These are phyloP conservation scores for Vitis rotundifolia DNA, from an alignment of 164 flowering plant genomes.

Conservation along the genomic window DNA sequence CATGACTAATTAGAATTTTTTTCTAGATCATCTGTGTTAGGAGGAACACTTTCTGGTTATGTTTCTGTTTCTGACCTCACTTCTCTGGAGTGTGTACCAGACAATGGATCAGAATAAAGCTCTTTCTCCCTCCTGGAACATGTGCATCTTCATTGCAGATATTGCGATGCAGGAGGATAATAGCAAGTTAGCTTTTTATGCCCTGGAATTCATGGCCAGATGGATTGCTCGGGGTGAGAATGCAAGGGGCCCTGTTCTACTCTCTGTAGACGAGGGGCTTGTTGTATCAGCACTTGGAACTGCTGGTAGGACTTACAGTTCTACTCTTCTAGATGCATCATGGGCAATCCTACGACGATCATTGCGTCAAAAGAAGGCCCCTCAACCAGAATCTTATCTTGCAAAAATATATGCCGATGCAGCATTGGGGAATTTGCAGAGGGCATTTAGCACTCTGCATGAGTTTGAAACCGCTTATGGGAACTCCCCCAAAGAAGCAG, in stretches of 20 bases:
- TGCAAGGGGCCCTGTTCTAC: constrained; percentile 54
- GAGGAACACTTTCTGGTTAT: not conserved
- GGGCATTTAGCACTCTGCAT: constrained; percentile 68
- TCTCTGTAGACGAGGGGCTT: constrained; percentile 84
- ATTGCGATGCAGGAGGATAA: constrained; percentile 69
- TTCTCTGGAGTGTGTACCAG: constrained; percentile 32
- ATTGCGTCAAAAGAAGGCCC: constrained; percentile 67
- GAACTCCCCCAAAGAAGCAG: constrained; percentile 38
- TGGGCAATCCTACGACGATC: constrained; percentile 81
- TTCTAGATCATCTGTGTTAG: not conserved
- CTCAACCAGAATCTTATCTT: constrained; percentile 72
- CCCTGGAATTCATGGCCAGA: constrained; percentile 74
- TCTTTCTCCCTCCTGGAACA: constrained; percentile 69
- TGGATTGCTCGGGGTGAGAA: constrained; percentile 80
- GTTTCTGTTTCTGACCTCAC: no score
- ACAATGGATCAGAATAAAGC: constrained; percentile 85
- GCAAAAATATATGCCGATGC: constrained; percentile 79
- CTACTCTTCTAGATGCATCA: constrained; percentile 76
- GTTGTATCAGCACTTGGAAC: constrained; percentile 71
- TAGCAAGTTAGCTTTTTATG: constrained; percentile 73
- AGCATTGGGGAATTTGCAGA: constrained; percentile 67
- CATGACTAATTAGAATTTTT: not conserved
- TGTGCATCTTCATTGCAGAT: constrained; percentile 66
- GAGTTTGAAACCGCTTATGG: constrained; percentile 73
- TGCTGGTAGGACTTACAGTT: constrained; percentile 68